These are phyloP conservation scores for Botrytis sinoallii DNA, from an alignment of 2,329 filamentous ascomycete species.

Conservation along the genomic window DNA sequence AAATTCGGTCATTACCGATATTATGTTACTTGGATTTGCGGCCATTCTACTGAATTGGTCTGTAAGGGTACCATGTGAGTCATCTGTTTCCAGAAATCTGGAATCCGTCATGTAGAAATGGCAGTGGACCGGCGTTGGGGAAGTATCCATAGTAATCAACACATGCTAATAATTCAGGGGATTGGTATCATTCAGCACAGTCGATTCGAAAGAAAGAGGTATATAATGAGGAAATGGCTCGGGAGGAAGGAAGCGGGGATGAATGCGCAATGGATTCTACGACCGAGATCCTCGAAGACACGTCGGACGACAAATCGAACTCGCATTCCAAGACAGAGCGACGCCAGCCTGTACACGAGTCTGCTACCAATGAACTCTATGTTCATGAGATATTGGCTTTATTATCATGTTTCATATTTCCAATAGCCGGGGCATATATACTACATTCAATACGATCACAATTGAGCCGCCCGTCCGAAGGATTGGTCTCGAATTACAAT, in stretches of 20 bases:
- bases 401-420: slow-evolving; percentile 73
- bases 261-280: slow-evolving; percentile 36
- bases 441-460: slow-evolving; percentile 78
- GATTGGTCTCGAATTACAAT: slow-evolving; percentile 88
- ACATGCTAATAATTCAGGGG: slow-evolving; percentile 44
- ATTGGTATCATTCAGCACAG: slow-evolving; percentile 73
- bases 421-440: slow-evolving; percentile 75
- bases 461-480: slow-evolving; percentile 78
- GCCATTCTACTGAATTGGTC: slow-evolving; percentile 91
- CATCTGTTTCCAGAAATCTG: not conserved
- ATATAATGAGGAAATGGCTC: slow-evolving; percentile 35
- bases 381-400: slow-evolving; percentile 73
- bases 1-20: slow-evolving; percentile 76
- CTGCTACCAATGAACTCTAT: slow-evolving; percentile 62
- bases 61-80: slow-evolving; percentile 72
- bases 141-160: not conserved
- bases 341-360: slow-evolving; percentile 32
- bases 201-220: slow-evolving; percentile 55
- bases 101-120: not conserved
- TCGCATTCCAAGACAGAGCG: slow-evolving; percentile 28
- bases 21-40: slow-evolving; percentile 75
- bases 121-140: not conserved
- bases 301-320: slow-evolving; percentile 15
- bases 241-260: slow-evolving; percentile 47
- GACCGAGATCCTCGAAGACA: slow-evolving; percentile 33